Evolutionary conservation across 352 stramenopile species (phyloP).

Genomic region (Phytophthora melonis): DNA sequence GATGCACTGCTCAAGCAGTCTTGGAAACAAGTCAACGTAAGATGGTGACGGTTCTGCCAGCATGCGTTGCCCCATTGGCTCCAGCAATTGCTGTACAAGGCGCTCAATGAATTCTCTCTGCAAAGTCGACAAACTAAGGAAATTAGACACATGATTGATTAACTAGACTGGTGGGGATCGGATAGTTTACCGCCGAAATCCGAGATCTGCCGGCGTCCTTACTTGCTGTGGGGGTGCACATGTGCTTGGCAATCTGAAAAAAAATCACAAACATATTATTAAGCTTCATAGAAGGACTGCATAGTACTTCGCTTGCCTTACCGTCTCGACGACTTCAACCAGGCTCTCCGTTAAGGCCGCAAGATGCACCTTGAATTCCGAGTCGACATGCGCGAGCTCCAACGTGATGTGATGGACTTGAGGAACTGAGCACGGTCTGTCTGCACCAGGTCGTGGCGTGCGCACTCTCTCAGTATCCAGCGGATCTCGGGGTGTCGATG

Average conservation of each 20-base stretch:
- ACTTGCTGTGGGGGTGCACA: constrained; percentile 36
- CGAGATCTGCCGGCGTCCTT: constrained; percentile 30
- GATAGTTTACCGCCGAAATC: constrained; percentile 36
- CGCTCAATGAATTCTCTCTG: constrained; percentile 66
- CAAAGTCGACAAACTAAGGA: not conserved
- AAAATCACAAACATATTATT: too few relatives aligned
- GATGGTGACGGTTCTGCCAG: constrained; percentile 52
- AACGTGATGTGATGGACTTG: constrained; percentile 66
- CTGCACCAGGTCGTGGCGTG: constrained; percentile 13
- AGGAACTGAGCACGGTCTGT: constrained; percentile 26
- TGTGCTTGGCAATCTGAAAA: constrained; percentile 45
- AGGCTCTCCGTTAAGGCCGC: constrained; percentile 66
- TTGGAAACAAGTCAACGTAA: constrained; percentile 54
- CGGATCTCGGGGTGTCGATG: constrained; percentile 27
- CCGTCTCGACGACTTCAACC: constrained; percentile 55
- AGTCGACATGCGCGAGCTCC: constrained; percentile 55
- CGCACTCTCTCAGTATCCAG: not conserved
- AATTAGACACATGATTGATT: too few relatives aligned
- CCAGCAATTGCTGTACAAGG: constrained; percentile 57
- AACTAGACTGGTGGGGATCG: not conserved
- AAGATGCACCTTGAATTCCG: constrained; percentile 62
- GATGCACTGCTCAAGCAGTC: constrained; percentile 68
- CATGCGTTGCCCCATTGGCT: constrained; percentile 54
- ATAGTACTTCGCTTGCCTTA: not conserved
- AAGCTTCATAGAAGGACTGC: too few relatives aligned